A percentile compares a stretch with the other conserved stretches of the same genome.
phyloP scores from a whole-genome alignment of 1,139 yeast species.

The Candida pseudoviswanathii region DNA sequence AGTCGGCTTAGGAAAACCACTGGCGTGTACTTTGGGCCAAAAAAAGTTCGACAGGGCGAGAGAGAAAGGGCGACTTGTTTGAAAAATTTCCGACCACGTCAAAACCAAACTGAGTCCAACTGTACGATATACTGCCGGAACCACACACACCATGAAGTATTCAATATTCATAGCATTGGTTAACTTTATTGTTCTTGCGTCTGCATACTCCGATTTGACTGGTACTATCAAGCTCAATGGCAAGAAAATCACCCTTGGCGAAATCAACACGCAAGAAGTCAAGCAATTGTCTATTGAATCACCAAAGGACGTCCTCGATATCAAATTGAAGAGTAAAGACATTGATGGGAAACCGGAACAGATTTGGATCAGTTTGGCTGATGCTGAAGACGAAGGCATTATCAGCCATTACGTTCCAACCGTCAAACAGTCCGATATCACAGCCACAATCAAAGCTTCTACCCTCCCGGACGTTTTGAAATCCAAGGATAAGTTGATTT shows the following conservation, averaged over 20 bases:
- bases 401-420: conserved; percentile 29
- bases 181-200: conserved; percentile 13
- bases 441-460: conserved; percentile 29
- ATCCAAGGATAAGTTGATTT: conserved; percentile 31
- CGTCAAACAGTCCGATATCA: conserved; percentile 23
- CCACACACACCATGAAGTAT: conserved; percentile 15
- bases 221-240: conserved; percentile 34
- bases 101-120: neutral
- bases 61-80: neutral
- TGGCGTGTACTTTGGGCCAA: neutral
- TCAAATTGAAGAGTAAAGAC: conserved; percentile 26
- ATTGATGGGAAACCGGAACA: conserved; percentile 28
- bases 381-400: conserved; percentile 28
- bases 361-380: conserved; percentile 24
- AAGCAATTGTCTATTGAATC: conserved; percentile 33
- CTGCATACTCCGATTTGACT: conserved; percentile 30
- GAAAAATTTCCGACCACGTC: conserved; percentile 15
- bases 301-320: conserved; percentile 35
- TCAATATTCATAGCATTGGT: conserved; percentile 13
- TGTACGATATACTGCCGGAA: no score
- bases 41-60: neutral
- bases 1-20: neutral
- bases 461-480: conserved; percentile 44
- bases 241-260: conserved; percentile 33
- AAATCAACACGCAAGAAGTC: conserved; percentile 38